Conservation (phyloP, 257 asterid species). For the Linderniella brevidens region DNA sequence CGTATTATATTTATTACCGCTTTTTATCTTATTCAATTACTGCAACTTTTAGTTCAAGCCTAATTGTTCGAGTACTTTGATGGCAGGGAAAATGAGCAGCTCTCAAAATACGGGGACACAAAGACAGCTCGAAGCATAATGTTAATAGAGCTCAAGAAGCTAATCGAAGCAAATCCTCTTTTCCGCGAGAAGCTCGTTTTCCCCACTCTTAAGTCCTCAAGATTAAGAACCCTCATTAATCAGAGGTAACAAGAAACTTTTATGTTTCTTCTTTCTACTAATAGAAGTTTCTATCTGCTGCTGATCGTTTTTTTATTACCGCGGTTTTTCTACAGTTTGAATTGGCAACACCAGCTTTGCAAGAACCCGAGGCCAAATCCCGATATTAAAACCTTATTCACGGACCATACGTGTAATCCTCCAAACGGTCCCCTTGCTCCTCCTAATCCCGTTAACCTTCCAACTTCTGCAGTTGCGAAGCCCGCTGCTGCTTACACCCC, state of each 20-base stretch:
- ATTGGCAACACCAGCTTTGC: constrained; percentile 98
- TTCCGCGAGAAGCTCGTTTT: constrained; percentile 74
- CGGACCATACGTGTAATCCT: constrained; percentile 71
- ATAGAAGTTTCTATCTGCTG: background rate
- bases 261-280: background rate
- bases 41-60: background rate
- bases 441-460: constrained; percentile 25
- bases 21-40: background rate
- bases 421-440: constrained; percentile 31
- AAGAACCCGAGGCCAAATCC: constrained; percentile 94
- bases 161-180: constrained; percentile 84
- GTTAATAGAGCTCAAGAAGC: constrained; percentile 82
- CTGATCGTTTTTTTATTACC: background rate
- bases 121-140: constrained; percentile 81
- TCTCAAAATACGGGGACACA: constrained; percentile 88
- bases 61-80: background rate
- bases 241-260: constrained; percentile 41
- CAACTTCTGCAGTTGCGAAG: constrained; percentile 41
- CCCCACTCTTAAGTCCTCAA: constrained; percentile 74
- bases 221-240: constrained; percentile 81
- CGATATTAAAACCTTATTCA: constrained; percentile 82
- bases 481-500: constrained; percentile 41
- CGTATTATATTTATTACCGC: too few relatives aligned
- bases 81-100: constrained; percentile 90
- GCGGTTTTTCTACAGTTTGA: constrained; percentile 36